Evolutionary conservation across 129 eudicot species (phyloP).

Genomic region (Centaurea solstitialis): DNA sequence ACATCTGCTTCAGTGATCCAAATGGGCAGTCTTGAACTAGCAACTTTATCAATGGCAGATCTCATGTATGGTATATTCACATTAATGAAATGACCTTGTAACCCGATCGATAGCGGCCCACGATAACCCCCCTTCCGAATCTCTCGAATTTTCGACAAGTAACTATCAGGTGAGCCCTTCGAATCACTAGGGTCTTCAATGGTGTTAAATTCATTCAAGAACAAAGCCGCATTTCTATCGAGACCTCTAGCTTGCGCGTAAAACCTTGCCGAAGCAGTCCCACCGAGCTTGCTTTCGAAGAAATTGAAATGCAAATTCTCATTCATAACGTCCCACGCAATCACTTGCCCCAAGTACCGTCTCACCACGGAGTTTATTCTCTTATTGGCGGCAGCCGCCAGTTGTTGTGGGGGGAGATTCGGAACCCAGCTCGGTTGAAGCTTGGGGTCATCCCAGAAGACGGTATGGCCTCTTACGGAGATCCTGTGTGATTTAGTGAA

Average conservation of each 20-base stretch:
- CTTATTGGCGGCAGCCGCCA: slow-evolving; percentile 22
- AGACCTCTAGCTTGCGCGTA: slow-evolving; percentile 23
- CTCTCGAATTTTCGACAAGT: slow-evolving; percentile 38
- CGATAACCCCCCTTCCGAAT: slow-evolving; percentile 34
- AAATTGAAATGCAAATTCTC: slow-evolving; percentile 68
- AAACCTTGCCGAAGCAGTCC: slow-evolving; percentile 20
- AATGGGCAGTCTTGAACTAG: slow-evolving; percentile 49
- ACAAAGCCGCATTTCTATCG: slow-evolving; percentile 39
- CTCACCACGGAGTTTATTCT: slow-evolving; percentile 46
- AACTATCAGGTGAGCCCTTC: slow-evolving; percentile 36
- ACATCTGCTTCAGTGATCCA: slow-evolving; percentile 86
- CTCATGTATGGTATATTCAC: slow-evolving; percentile 61
- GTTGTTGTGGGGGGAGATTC: slow-evolving; percentile 22
- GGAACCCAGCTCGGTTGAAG: slow-evolving; percentile 53
- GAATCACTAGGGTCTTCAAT: slow-evolving; percentile 46
- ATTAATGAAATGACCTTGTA: slow-evolving; percentile 42
- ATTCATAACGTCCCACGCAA: slow-evolving; percentile 78
- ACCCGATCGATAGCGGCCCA: slow-evolving; percentile 59
- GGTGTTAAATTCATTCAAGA: slow-evolving; percentile 74
- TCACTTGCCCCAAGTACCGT: slow-evolving; percentile 47
- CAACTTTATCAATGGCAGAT: slow-evolving; percentile 58
- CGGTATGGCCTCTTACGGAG: slow-evolving; percentile 65
- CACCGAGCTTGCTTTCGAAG: slow-evolving; percentile 57
- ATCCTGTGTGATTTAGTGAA: slow-evolving; percentile 42
- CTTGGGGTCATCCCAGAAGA: slow-evolving; percentile 61